These are phyloP conservation scores for Planoprotostelium fungivorum DNA, from an alignment of 78 protist species.

Conservation along the genomic window DNA sequence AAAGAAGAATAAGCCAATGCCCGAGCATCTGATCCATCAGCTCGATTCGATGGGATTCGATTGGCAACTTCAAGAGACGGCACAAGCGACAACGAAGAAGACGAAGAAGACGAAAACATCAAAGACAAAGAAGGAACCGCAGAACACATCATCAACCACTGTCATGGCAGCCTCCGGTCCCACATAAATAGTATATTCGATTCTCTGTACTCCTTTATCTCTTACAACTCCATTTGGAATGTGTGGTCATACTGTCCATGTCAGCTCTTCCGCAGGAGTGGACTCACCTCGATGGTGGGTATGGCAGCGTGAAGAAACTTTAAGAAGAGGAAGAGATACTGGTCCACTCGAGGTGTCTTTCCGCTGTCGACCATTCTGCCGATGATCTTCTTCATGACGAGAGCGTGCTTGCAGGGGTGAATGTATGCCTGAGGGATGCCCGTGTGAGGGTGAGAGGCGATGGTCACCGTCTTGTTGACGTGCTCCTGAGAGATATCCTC, in stretches of 20 bases:
- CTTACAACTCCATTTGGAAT: not conserved
- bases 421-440: conserved; percentile 69
- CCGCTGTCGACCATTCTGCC: conserved; percentile 63
- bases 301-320: conserved; percentile 90
- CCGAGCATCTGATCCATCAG: not conserved
- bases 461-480: conserved; percentile 93
- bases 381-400: conserved; percentile 88
- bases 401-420: conserved; percentile 87
- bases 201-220: too few relatives aligned
- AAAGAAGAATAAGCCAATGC: not conserved
- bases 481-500: conserved; percentile 95
- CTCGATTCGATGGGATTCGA: not conserved
- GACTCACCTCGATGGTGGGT: conserved; percentile 87
- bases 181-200: too few relatives aligned
- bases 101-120: too few relatives aligned
- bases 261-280: not conserved
- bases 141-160: too few relatives aligned
- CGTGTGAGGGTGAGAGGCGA: conserved; percentile 94
- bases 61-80: not conserved
- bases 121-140: too few relatives aligned
- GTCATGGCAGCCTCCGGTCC: too few relatives aligned
- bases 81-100: not conserved
- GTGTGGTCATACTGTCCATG: not conserved
- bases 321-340: conserved; percentile 83
- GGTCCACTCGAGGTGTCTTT: conserved; percentile 56